A percentile compares a stretch with the other conserved stretches of the same genome.
phyloP scores from a whole-genome alignment of 2,329 filamentous ascomycete genomes.

The Trichophyton simii region DNA sequence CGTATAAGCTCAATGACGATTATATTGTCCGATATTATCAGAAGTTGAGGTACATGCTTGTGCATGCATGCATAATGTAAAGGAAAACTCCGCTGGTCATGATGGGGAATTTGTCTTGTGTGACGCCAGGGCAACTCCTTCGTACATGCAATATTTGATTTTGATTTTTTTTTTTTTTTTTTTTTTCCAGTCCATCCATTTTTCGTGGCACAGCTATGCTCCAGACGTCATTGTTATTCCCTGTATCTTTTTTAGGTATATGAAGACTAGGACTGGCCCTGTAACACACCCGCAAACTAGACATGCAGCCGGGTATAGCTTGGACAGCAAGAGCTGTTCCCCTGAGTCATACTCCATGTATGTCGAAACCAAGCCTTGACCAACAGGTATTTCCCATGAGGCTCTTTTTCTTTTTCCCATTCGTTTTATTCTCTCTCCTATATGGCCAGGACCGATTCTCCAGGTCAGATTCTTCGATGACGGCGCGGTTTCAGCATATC shows the following conservation, averaged over 20 bases:
- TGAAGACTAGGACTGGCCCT: not conserved
- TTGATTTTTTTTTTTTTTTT: too few relatives aligned
- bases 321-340: not conserved
- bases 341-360: not conserved
- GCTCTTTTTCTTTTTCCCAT: not conserved
- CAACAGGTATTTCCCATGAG: not conserved
- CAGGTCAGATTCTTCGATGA: not conserved
- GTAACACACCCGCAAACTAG: not conserved
- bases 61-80: not conserved
- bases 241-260: not conserved
- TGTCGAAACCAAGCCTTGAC: not conserved
- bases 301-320: not conserved
- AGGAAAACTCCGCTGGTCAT: not conserved
- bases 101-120: not conserved
- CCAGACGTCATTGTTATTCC: not conserved
- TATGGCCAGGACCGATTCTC: not conserved
- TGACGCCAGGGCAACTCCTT: not conserved
- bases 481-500: not conserved
- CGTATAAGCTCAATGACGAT: not conserved
- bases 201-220: not conserved
- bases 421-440: not conserved
- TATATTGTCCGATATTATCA: not conserved
- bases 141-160: not conserved
- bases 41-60: not conserved
- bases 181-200: not conserved